These are phyloP conservation scores for Wickerhamiella australiensis DNA, from an alignment of 805 yeast genomes.

Conservation along the genomic window DNA sequence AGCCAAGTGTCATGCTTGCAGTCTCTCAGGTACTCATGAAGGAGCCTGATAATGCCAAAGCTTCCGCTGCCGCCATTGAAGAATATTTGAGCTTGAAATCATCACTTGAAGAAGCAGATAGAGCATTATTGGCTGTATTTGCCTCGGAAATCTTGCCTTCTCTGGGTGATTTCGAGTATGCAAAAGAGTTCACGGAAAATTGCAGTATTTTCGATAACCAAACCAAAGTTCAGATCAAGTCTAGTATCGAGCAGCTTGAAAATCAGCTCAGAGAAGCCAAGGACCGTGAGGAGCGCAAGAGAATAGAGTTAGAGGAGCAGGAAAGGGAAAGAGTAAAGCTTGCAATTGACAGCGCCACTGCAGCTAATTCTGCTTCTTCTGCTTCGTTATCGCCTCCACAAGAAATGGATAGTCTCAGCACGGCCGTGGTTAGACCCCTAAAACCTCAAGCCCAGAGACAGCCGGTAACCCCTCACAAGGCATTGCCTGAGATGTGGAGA, in stretches of 20 bases:
- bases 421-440: background rate
- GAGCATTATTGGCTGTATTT: background rate
- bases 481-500: background rate
- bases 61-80: conserved; percentile 2
- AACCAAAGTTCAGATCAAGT: background rate
- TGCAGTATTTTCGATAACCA: background rate
- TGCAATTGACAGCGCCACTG: conserved; percentile 1
- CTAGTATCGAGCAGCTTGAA: background rate
- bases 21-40: conserved; percentile 1
- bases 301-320: background rate
- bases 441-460: background rate
- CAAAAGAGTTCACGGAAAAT: conserved; percentile 2
- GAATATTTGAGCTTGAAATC: conserved; percentile 5
- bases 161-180: conserved; percentile 11
- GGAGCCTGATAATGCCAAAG: background rate
- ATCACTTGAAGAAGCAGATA: background rate
- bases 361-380: background rate
- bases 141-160: conserved; percentile 2
- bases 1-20: conserved; percentile 8
- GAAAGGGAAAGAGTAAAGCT: conserved; percentile 4
- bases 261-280: background rate
- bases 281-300: background rate
- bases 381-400: background rate
- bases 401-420: background rate
- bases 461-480: background rate